A percentile compares a stretch with the other conserved stretches of the same genome.
Conservation (phyloP, 1,284 basidiomycete genomes). For the Apiotrichum mycotoxinovorans region DNA sequence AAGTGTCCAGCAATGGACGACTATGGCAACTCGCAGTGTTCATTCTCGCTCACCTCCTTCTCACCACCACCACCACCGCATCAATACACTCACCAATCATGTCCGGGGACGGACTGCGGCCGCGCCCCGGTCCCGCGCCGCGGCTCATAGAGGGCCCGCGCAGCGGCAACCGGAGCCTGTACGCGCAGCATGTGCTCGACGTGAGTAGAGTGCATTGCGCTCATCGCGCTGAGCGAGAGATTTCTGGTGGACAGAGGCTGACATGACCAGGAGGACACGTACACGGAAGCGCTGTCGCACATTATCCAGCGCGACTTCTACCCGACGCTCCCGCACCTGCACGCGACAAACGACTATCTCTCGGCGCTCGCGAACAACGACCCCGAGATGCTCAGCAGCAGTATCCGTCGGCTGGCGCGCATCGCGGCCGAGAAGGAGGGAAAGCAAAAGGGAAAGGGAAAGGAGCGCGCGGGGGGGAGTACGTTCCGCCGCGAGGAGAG, state of each 20-base stretch:
- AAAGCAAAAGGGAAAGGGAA: not conserved
- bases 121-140: slow-evolving; percentile 31
- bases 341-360: slow-evolving; percentile 79
- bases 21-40: too few species aligned
- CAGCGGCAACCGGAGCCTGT: slow-evolving; percentile 38
- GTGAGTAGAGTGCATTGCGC: slow-evolving; percentile 24
- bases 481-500: slow-evolving; percentile 1
- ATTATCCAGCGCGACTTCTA: slow-evolving; percentile 98
- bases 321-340: slow-evolving; percentile 79
- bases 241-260: slow-evolving; percentile 11
- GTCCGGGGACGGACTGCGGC: slow-evolving; percentile 25
- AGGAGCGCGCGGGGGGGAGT: not conserved
- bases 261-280: slow-evolving; percentile 71
- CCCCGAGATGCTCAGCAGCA: slow-evolving; percentile 65
- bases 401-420: slow-evolving; percentile 67
- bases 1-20: too few species aligned
- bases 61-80: not conserved
- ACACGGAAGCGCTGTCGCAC: slow-evolving; percentile 82
- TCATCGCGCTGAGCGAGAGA: too few species aligned
- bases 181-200: slow-evolving; percentile 43
- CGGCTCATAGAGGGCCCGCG: slow-evolving; percentile 34
- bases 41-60: not conserved
- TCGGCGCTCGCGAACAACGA: slow-evolving; percentile 71
- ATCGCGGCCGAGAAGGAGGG: slow-evolving; percentile 51
- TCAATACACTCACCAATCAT: not conserved